Evolutionary conservation across 768 basidiomycete genomes (phyloP).

Genomic region (Sarcodon sp.): DNA sequence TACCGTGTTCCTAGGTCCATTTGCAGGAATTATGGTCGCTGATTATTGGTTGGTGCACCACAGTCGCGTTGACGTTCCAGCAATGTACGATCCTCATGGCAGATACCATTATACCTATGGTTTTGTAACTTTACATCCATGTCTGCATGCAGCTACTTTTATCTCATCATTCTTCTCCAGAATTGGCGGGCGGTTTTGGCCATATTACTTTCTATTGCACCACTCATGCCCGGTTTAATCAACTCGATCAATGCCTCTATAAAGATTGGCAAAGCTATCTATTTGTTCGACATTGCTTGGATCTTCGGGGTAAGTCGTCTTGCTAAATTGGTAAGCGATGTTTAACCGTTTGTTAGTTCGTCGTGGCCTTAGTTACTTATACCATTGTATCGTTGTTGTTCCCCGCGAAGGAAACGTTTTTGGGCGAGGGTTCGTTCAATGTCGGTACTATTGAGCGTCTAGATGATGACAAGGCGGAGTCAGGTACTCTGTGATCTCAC

Average conservation of each 20-base stretch:
- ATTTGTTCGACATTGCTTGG: slow-evolving; percentile 64
- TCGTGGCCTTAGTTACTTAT: slow-evolving; percentile 20
- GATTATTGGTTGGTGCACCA: slow-evolving; percentile 70
- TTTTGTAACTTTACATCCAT: slow-evolving; percentile 32
- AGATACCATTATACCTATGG: slow-evolving; percentile 71
- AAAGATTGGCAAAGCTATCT: slow-evolving; percentile 40
- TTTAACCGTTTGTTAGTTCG: slow-evolving; percentile 9
- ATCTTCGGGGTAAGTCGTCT: slow-evolving; percentile 32
- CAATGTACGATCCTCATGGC: slow-evolving; percentile 73
- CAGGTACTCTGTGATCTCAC: no score
- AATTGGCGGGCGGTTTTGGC: slow-evolving; percentile 76
- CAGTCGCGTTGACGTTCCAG: slow-evolving; percentile 65
- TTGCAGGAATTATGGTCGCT: slow-evolving; percentile 61
- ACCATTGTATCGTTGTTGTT: slow-evolving; percentile 19
- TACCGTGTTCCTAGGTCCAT: slow-evolving; percentile 77
- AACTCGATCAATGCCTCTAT: slow-evolving; percentile 58
- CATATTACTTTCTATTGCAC: slow-evolving; percentile 52
- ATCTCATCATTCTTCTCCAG: slow-evolving; percentile 18
- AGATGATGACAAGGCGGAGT: no score
- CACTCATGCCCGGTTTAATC: slow-evolving; percentile 67
- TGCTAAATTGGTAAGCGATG: no score
- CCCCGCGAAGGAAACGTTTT: slow-evolving; percentile 24
- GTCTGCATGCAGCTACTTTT: neutral
- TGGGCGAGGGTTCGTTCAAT: slow-evolving; percentile 9
- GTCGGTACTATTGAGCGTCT: neutral